Conservation (phyloP, 2,329 filamentous ascomycete genomes). For the Neonectria sp. region DNA sequence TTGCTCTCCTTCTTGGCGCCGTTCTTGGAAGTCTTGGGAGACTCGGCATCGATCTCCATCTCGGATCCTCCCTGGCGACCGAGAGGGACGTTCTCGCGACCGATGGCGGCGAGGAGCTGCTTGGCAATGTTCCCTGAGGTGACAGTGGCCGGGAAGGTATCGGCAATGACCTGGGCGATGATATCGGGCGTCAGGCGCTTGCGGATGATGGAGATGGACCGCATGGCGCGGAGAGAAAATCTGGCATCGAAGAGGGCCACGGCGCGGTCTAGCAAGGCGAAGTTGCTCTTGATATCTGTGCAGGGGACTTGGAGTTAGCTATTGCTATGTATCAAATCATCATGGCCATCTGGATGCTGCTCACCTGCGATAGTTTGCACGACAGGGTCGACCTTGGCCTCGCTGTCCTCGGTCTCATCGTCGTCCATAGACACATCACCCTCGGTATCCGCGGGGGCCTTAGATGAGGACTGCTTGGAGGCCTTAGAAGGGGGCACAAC, state of each 20-base stretch:
- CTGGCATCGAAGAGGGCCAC: slow-evolving; percentile 94
- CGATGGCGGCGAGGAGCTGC: slow-evolving; percentile 79
- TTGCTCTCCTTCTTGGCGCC: slow-evolving; percentile 77
- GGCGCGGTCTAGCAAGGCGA: slow-evolving; percentile 90
- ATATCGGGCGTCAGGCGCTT: slow-evolving; percentile 90
- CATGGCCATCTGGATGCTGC: slow-evolving; percentile 37
- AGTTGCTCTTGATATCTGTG: slow-evolving; percentile 95
- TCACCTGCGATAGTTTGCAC: slow-evolving; percentile 74
- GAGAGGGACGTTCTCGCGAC: slow-evolving; percentile 76
- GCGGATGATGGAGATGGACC: slow-evolving; percentile 95
- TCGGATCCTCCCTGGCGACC: slow-evolving; percentile 71
- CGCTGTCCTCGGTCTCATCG: slow-evolving; percentile 67
- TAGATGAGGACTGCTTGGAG: slow-evolving; percentile 69
- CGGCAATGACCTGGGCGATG: slow-evolving; percentile 83
- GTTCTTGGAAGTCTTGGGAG: slow-evolving; percentile 69
- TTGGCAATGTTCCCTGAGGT: slow-evolving; percentile 77
- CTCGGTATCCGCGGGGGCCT: slow-evolving; percentile 72
- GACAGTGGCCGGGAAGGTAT: slow-evolving; percentile 78
- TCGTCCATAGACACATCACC: slow-evolving; percentile 80
- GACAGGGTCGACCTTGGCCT: slow-evolving; percentile 72
- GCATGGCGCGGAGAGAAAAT: slow-evolving; percentile 93
- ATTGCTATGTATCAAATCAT: slow-evolving; percentile 15
- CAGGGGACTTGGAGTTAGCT: slow-evolving; percentile 38
- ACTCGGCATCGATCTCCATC: slow-evolving; percentile 79
- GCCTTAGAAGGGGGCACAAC: slow-evolving; percentile 82